A percentile compares a stretch with the other conserved stretches of the same genome.
Conservation (phyloP, 768 basidiomycete genomes). For the Suillus subalutaceus region DNA sequence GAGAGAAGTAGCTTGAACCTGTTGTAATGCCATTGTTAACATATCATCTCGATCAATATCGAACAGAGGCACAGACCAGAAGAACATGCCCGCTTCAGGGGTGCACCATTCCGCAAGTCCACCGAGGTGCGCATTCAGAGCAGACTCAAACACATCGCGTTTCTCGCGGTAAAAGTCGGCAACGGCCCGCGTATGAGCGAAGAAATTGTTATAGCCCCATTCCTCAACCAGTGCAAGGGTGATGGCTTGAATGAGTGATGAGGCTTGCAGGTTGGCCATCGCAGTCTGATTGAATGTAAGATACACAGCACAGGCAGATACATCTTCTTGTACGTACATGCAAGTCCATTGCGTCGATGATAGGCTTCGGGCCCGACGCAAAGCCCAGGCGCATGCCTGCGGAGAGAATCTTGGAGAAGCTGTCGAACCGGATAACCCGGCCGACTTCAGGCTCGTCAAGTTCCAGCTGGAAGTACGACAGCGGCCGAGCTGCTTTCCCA, state of each 20-base stretch:
- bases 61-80: constrained; percentile 58
- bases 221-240: constrained; percentile 56
- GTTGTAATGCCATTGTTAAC: constrained; percentile 21
- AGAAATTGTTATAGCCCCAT: constrained; percentile 82
- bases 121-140: constrained; percentile 74
- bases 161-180: constrained; percentile 75
- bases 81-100: constrained; percentile 87
- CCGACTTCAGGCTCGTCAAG: constrained; percentile 66
- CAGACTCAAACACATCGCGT: constrained; percentile 76
- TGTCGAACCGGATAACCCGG: constrained; percentile 86
- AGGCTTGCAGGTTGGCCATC: constrained; percentile 67
- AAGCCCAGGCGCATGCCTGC: constrained; percentile 83
- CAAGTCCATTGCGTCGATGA: constrained; percentile 71
- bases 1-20: constrained; percentile 73
- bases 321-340: constrained; percentile 50
- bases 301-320: constrained; percentile 3
- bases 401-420: constrained; percentile 81
- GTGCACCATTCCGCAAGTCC: constrained; percentile 74
- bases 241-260: constrained; percentile 67
- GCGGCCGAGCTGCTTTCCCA: constrained; percentile 59
- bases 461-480: constrained; percentile 86
- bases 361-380: constrained; percentile 68
- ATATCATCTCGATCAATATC: constrained; percentile 7
- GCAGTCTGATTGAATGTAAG: constrained; percentile 51
- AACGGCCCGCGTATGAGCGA: constrained; percentile 65